A percentile compares a stretch with the other conserved stretches of the same genome.
Conservation (phyloP, 371 early-diverging fungal genomes). For the Choanephora cucurbitarum region DNA sequence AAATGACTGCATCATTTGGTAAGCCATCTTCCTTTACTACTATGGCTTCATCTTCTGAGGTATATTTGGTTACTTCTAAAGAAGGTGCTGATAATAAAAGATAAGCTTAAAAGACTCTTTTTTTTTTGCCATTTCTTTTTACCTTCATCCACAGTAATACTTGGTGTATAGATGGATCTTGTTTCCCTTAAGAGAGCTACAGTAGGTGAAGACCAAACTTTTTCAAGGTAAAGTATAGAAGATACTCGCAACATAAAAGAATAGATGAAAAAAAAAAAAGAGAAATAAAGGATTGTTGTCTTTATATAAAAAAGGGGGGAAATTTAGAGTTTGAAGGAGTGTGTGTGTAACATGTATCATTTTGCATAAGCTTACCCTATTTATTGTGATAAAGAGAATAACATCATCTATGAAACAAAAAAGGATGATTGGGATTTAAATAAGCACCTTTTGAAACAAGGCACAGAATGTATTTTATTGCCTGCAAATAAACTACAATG, state of each 20-base stretch:
- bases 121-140: conserved; percentile 4
- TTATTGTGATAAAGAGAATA: too few species aligned
- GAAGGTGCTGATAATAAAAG: too few species aligned
- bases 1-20: not conserved
- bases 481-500: too few species aligned
- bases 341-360: too few species aligned
- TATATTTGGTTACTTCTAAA: not conserved
- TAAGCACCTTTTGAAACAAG: too few species aligned
- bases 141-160: conserved; percentile 2
- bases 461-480: too few species aligned
- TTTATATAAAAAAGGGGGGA: too few species aligned
- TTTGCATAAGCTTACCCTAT: too few species aligned
- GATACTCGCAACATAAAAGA: conserved; percentile 20
- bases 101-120: too few species aligned
- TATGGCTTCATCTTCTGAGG: not conserved
- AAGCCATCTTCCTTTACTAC: not conserved
- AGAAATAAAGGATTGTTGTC: conserved; percentile 5
- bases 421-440: too few species aligned
- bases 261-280: conserved; percentile 2
- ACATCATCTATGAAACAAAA: too few species aligned
- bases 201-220: conserved; percentile 9
- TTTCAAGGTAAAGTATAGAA: conserved; percentile 21
- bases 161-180: not conserved
- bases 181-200: not conserved
- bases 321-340: too few species aligned